Conservation (phyloP, 805 yeast species). For the Barnettozyma salicaria region DNA sequence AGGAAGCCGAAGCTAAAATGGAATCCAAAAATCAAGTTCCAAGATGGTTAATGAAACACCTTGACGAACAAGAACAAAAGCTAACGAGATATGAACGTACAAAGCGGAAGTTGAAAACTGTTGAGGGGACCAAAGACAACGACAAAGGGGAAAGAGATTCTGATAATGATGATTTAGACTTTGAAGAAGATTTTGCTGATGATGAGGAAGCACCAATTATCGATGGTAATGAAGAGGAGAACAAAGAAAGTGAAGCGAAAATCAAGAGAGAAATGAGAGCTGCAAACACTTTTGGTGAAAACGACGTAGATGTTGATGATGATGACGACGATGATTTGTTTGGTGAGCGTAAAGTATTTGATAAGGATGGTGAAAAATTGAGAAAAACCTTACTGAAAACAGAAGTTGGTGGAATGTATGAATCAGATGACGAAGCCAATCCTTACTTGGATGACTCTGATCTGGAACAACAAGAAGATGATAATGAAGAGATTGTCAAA, state of each 20-base stretch:
- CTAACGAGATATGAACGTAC: constrained; percentile 47
- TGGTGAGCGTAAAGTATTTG: constrained; percentile 63
- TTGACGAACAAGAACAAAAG: constrained; percentile 55
- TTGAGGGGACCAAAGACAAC: constrained; percentile 35
- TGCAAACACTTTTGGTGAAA: constrained; percentile 64
- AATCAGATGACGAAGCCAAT: constrained; percentile 79
- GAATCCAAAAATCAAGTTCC: constrained; percentile 71
- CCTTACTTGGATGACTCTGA: constrained; percentile 77
- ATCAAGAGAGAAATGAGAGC: constrained; percentile 79
- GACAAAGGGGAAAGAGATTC: constrained; percentile 49
- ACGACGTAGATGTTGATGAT: constrained; percentile 52
- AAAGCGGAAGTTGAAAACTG: constrained; percentile 42
- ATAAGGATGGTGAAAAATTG: constrained; percentile 84
- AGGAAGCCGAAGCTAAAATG: constrained; percentile 95
- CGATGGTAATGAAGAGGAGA: constrained; percentile 94
- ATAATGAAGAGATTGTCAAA: constrained; percentile 35
- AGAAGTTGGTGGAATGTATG: constrained; percentile 69
- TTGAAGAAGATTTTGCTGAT: constrained; percentile 95
- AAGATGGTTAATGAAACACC: constrained; percentile 92
- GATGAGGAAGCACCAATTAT: constrained; percentile 98
- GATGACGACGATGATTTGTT: constrained; percentile 69
- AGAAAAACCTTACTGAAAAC: constrained; percentile 78
- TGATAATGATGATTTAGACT: constrained; percentile 89
- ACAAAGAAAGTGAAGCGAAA: constrained; percentile 78
- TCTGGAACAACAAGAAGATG: constrained; percentile 45